phyloP scores from a whole-genome alignment of 2,329 filamentous ascomycete species.

The Ceratocystis cubensis region DNA sequence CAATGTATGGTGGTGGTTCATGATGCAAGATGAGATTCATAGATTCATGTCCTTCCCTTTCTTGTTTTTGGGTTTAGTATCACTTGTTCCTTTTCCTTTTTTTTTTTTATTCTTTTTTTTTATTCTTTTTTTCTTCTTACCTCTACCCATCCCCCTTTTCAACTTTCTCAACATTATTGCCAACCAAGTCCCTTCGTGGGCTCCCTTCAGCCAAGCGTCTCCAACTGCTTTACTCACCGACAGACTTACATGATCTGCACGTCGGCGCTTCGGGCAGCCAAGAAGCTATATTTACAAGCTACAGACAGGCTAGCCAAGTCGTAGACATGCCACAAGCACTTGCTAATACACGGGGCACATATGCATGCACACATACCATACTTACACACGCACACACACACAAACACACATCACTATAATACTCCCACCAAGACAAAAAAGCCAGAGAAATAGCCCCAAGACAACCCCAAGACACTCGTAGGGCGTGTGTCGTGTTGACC shows the following conservation, averaged over 20 bases:
- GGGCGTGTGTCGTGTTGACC: too few species aligned
- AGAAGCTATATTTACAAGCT: too few species aligned
- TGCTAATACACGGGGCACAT: too few species aligned
- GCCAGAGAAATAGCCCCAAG: too few species aligned
- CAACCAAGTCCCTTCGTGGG: not conserved
- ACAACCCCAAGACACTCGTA: too few species aligned
- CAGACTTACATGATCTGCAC: not conserved
- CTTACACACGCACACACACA: too few species aligned
- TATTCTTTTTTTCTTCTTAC: not conserved
- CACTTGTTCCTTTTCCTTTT: not conserved
- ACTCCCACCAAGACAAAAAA: too few species aligned
- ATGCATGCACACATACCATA: too few species aligned
- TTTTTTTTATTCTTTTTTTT: not conserved
- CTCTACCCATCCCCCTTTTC: not conserved
- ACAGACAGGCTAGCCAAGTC: too few species aligned
- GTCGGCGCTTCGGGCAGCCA: too few species aligned
- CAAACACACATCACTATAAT: too few species aligned
- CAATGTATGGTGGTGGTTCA: not conserved
- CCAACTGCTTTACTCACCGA: not conserved
- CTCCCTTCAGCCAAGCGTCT: not conserved
- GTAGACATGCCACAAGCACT: too few species aligned
- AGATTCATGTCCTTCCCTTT: not conserved
- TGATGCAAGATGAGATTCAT: not conserved
- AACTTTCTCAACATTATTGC: not conserved
- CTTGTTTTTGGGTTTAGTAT: not conserved